A percentile compares a stretch with the other conserved stretches of the same genome.
Conservation (phyloP, 164 flowering plant genomes). For the Vitis rupestris region DNA sequence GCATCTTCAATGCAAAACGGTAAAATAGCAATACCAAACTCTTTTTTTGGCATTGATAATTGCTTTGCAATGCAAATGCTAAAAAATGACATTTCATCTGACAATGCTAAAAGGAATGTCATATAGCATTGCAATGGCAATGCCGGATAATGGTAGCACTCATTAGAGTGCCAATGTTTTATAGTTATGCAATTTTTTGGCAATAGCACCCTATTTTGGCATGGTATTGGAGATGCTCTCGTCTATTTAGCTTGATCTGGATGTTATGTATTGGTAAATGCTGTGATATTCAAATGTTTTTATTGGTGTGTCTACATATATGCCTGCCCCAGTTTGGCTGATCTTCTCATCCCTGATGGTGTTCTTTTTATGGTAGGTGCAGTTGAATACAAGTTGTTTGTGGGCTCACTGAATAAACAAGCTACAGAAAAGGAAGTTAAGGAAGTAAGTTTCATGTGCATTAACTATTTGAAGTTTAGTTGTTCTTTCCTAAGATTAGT, state of each 20-base stretch:
- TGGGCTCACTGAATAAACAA: conserved; percentile 87
- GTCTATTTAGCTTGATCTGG: not conserved
- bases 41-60: too few species aligned
- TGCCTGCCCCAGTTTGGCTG: not conserved
- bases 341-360: conserved; percentile 6
- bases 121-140: too few species aligned
- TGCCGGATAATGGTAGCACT: too few species aligned
- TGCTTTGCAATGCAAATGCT: too few species aligned
- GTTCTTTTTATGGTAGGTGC: conserved; percentile 53
- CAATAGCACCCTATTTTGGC: too few species aligned
- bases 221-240: too few species aligned
- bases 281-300: not conserved
- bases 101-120: too few species aligned
- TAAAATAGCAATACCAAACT: too few species aligned
- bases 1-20: too few species aligned
- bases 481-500: not conserved
- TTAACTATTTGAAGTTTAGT: not conserved
- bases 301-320: not conserved
- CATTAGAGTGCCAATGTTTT: too few species aligned
- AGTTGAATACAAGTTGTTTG: conserved; percentile 87
- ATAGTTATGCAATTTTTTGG: too few species aligned
- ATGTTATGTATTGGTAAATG: not conserved
- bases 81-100: too few species aligned
- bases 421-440: conserved; percentile 90
- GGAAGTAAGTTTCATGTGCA: conserved; percentile 51